Conservation (phyloP, 306 rosid species). For the Fragaria nilgerrensis region DNA sequence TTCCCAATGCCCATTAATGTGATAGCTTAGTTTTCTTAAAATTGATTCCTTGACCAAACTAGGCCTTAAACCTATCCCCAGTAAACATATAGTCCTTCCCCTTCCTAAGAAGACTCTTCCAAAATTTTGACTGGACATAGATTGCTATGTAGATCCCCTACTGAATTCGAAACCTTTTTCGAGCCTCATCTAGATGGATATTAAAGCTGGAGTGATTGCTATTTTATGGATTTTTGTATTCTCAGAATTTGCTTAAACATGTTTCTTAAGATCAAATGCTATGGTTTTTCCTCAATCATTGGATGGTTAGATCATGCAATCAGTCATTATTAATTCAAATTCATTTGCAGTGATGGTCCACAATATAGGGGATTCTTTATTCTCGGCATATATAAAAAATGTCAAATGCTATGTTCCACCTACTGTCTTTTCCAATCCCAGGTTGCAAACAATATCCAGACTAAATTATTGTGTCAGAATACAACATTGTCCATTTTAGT, state of each 20-base stretch:
- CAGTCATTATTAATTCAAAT: background rate
- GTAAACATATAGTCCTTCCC: background rate
- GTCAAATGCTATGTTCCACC: background rate
- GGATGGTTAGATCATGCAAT: background rate
- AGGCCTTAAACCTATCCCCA: background rate
- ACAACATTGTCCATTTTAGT: background rate
- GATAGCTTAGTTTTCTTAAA: background rate
- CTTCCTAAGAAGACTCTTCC: background rate
- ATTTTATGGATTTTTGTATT: background rate
- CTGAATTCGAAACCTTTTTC: background rate
- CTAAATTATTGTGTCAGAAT: background rate
- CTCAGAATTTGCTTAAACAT: background rate
- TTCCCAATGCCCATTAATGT: too few relatives aligned
- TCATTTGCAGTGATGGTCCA: background rate
- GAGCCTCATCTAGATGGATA: background rate
- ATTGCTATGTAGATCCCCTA: background rate
- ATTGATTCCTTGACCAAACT: background rate
- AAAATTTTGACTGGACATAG: background rate
- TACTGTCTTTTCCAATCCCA: background rate
- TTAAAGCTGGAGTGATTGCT: background rate
- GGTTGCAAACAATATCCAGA: background rate
- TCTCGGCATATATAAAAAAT: background rate
- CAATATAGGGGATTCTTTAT: background rate
- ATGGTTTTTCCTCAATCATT: too few relatives aligned
- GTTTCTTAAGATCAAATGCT: background rate